Evolutionary conservation across 2,329 filamentous ascomycete species (phyloP), one percentile per base, ranked within the genome.

Genomic region (Cryphonectria japonica): DNA sequence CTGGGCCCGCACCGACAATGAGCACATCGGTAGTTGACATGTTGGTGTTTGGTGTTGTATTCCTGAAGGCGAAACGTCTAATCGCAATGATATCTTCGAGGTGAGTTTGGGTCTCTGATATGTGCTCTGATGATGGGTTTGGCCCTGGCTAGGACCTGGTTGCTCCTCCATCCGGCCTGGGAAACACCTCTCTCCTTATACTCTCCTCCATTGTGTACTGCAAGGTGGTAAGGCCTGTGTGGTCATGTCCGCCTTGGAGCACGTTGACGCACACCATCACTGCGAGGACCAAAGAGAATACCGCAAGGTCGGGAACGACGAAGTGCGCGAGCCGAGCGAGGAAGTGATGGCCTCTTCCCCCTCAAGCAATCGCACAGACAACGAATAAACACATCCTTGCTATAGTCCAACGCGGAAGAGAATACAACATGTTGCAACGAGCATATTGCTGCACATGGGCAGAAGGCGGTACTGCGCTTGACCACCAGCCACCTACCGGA

Each of bases 1-100:
- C 81, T 16, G 84, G 84, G 1, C 84, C 84, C 13, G 80, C 83
- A 8, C 84, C 84, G 3, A 83, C 78, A 52, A 86, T 83, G 7
- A 86, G 76, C 37, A 86, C 80, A 41, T 81, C 77, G 8, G 50
- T 62, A 16, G 57, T 63, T n/a, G 61, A 62, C 69, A 73, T 66
- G 6, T 41, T 65, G 22, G 41, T 34, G 3, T 54, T 39, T 39
- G 19, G 34, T 37, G 11, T 9, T n/a, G 9, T 7, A 11, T 3
- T 32, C 11, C 37, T 50, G 26, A 26, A n/a, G 8, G n/a, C 5
- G 43, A 8, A 16, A 19, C 6, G 43, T 22, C 19, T 6, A 46
- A 46, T 46, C 16, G 2, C 43, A 46, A 37, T 50, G n/a, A 57
- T n/a, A 34, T 46, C 39, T n/a, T 8, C 2, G 54, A 32, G 14